Evolutionary conservation across 495 filamentous ascomycete species (phyloP).

Genomic region (Trichocladium uniseriatum): DNA sequence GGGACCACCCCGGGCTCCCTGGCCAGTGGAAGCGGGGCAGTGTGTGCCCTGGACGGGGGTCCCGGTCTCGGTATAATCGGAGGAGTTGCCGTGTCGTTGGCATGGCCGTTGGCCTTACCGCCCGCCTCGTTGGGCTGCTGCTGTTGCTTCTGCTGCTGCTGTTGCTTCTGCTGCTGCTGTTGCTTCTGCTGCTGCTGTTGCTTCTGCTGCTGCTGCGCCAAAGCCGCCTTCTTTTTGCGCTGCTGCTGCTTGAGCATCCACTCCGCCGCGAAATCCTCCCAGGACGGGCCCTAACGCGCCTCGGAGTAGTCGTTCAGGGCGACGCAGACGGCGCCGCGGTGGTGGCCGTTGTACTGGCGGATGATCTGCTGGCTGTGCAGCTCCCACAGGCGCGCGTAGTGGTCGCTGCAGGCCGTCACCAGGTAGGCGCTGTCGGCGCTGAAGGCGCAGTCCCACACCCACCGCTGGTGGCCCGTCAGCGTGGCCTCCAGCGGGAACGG

Average conservation of each 20-base stretch:
- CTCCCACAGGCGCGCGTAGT: constrained; percentile 97
- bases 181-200: background rate
- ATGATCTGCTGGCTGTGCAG: constrained; percentile 76
- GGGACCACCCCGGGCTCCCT: background rate
- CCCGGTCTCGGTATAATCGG: background rate
- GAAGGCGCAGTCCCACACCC: constrained; percentile 99
- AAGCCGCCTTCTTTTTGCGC: background rate
- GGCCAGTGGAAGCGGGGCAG: background rate
- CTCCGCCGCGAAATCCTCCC: constrained; percentile 4
- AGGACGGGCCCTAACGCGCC: constrained; percentile 35
- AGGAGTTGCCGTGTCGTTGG: background rate
- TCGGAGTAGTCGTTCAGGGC: constrained; percentile 96
- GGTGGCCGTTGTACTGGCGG: constrained; percentile 95
- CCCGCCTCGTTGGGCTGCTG: background rate
- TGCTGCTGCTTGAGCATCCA: background rate
- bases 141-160: background rate
- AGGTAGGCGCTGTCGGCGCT: constrained; percentile 93
- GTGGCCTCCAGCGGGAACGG: constrained; percentile 79
- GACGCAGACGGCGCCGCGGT: constrained; percentile 90
- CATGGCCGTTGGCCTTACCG: background rate
- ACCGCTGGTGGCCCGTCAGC: constrained; percentile 87
- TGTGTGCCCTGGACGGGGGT: background rate
- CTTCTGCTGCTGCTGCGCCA: background rate
- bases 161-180: background rate
- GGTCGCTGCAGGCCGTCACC: constrained; percentile 95